Base-by-base conservation (phyloP, 176 grass and related monocot genomes). In the Dendrocalamus sinicus region DNA sequence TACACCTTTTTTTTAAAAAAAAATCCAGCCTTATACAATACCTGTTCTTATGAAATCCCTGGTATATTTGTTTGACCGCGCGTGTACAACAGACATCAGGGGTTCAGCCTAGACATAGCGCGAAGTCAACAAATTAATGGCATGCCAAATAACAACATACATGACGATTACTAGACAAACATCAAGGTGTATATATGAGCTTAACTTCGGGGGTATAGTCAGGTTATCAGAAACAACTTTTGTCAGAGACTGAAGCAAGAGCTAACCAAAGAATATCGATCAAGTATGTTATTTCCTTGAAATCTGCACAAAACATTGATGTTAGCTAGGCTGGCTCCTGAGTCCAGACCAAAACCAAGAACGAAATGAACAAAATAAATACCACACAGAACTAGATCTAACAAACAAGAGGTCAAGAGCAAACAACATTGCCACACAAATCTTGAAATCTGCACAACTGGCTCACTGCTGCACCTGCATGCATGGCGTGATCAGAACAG, bases 401-500 rank as follows among this genome's bases (percentile, higher is more conserved):
- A 9, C 22, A 10, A 52, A 8, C 19, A 70, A 63, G 14, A 30
- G 26, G 23, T 28, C 45, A 72, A 59, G 43, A 64, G 71, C 35
- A 67, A 67, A 11, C 48, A 19, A 67, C 67, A 80, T 50, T 28
- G 32, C 67, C 53, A 54, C 30, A 66, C 44, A 24, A 55, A 84
- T 88, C n/a, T 13, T 59, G 82, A 35, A 35, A 35, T 35, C 32
- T 35, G 32, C 32, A 4, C 32, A 35, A 35, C 3, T 35, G 32
- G 32, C 32, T 35, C 32, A 35, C 32, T 35, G 32, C 2, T 35
- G 32, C 32, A 35, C 72, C 1, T 77, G 73, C 51, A 44, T 62
- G 78, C 70, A 48, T 24, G 75, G 70, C 46, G 24, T 9, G 62
- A 52, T 77, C 79, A 85, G 85, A 92, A 92, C 0, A 79, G 60